A percentile compares a stretch with the other conserved stretches of the same genome.
These are phyloP conservation scores for Torrubiella hemipterigena DNA, from an alignment of 2,329 filamentous ascomycete species.

Conservation along the genomic window DNA sequence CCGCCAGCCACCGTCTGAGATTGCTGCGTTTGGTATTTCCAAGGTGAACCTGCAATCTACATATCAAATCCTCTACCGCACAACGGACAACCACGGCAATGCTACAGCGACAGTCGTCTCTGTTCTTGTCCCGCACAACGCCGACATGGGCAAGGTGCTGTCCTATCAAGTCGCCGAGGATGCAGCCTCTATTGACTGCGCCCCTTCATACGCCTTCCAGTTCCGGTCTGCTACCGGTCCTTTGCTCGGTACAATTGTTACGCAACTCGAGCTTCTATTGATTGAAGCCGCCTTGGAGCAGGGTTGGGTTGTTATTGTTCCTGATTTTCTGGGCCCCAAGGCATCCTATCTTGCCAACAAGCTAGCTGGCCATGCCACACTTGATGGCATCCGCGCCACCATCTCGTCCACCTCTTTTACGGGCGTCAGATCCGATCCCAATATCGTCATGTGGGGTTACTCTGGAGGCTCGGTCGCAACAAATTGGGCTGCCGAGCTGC, in stretches of 20 bases:
- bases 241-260: slow-evolving; percentile 20
- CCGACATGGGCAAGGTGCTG: slow-evolving; percentile 12
- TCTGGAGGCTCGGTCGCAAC: slow-evolving; percentile 4
- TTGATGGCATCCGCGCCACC: slow-evolving; percentile 4
- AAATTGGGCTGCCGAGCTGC: slow-evolving; percentile 4
- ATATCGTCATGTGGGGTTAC: slow-evolving; percentile 26
- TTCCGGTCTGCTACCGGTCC: slow-evolving; percentile 11
- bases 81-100: slow-evolving; percentile 16
- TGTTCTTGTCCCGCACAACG: slow-evolving; percentile 17
- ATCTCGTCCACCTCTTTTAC: slow-evolving; percentile 4
- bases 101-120: slow-evolving; percentile 20
- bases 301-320: slow-evolving; percentile 9
- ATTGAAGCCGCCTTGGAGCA: slow-evolving; percentile 4
- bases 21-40: slow-evolving; percentile 1
- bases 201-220: neutral
- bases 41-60: neutral
- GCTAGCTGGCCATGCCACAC: slow-evolving; percentile 2
- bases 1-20: neutral
- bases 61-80: slow-evolving; percentile 20
- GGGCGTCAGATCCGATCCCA: slow-evolving; percentile 15
- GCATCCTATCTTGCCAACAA: slow-evolving; percentile 4
- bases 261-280: slow-evolving; percentile 1
- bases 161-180: slow-evolving; percentile 26
- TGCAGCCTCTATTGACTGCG: slow-evolving; percentile 18
- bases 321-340: slow-evolving; percentile 3